Base-by-base conservation (phyloP, 352 stramenopile species). In the Halophytophthora polymorphica region DNA sequence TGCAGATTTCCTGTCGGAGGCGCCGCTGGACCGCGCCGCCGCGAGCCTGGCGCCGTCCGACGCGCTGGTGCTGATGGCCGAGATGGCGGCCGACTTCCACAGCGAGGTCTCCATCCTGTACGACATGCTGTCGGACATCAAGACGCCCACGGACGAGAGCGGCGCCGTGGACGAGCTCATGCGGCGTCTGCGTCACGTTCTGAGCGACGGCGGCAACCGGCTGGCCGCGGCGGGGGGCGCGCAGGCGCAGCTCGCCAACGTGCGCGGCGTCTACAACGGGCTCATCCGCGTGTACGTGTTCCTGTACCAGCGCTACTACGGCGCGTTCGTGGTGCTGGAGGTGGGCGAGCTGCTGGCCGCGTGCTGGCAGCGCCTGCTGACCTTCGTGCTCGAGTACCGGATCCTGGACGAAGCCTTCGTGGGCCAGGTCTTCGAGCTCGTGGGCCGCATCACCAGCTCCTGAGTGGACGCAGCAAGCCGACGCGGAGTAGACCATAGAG, bases 211-310 rank as follows among this genome's bases (percentile, higher is more conserved):
- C 23, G 35, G 44, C 33, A 41, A 41, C 17, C 39, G n/a, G 18
- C 23, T 29, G 15, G 13, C n/a, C 2, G 23, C 36, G 10, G 46
- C n/a, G 19, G 29, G 18, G 11, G 51, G 50, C 38, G 22, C 50
- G 28, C 55, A 13, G 18, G 45, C 50, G 21, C 60, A 73, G 53
- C 40, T 70, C 40, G 55, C 52, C 21, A 71, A 72, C 34, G 62
- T 81, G n/a, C 64, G 62, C 48, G 75, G 64, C 25, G 49, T 86
- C 13, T 88, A 85, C 53, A 80, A 72, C 46, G 77, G 72, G 3
- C 64, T 88, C 22, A 68, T 88, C 44, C 72, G 77, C 54, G 74
- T 84, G 21, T 86, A 83, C 56, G 61, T 88, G 17, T 88, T 84
- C 56, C 56, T 86, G 33, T 85, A 73, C 57, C 72, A 81, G 46